Percentiles rank a stretch among this genome's conserved stretches.
These are phyloP conservation scores for Nicotiana tabacum DNA, from an alignment of 257 asterid genomes.

Conservation along the genomic window DNA sequence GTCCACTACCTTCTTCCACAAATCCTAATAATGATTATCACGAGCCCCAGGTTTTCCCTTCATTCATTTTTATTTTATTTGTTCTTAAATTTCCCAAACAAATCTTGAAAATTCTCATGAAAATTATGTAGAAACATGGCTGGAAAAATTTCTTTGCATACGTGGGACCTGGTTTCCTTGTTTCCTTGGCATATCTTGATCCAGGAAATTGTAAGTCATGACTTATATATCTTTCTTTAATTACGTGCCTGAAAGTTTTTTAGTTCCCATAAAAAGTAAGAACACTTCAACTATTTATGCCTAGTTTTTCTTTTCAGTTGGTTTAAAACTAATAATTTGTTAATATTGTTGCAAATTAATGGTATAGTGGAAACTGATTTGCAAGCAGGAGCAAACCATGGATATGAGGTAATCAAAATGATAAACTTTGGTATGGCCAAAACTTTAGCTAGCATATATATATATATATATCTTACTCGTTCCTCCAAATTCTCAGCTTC, in stretches of 20 bases:
- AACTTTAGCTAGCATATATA: not conserved
- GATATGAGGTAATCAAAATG: slow-evolving; percentile 51
- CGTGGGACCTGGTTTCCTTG: slow-evolving; percentile 93
- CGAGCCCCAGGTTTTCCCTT: slow-evolving; percentile 17
- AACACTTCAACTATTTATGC: not conserved
- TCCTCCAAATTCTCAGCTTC: slow-evolving; percentile 40
- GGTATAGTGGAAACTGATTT: slow-evolving; percentile 86
- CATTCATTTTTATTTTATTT: not conserved
- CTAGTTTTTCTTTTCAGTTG: not conserved
- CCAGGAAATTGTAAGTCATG: slow-evolving; percentile 72
- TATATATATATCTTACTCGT: not conserved
- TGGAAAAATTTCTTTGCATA: slow-evolving; percentile 66
- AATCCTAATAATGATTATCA: slow-evolving; percentile 10
- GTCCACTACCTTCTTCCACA: slow-evolving; percentile 28
- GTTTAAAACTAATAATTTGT: not conserved
- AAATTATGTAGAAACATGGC: slow-evolving; percentile 53
- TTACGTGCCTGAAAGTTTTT: not conserved
- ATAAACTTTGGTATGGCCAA: not conserved
- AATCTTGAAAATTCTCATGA: not conserved
- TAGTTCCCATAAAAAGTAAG: not conserved
- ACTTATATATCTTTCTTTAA: no score
- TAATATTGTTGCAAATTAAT: not conserved
- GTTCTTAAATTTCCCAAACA: not conserved
- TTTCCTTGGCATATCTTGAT: slow-evolving; percentile 88
- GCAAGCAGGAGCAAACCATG: slow-evolving; percentile 88